Percentiles rank a stretch among this genome's conserved stretches.
phyloP scores from a whole-genome alignment of 75 land plant species.

The Sequoiadendron giganteum region DNA sequence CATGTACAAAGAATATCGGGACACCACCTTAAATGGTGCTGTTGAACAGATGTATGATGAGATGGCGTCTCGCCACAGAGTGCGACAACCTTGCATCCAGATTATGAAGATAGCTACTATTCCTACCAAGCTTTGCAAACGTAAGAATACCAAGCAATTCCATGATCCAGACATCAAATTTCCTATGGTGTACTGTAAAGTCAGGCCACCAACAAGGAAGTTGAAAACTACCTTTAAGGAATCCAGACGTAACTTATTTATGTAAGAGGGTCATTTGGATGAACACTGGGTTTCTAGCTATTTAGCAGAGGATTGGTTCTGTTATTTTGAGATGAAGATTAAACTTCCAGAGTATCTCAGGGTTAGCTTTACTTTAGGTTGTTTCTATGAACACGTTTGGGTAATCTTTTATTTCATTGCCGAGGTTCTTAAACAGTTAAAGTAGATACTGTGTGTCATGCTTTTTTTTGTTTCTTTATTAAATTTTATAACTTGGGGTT shows the following conservation, averaged over 20 bases:
- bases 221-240: conserved; percentile 78
- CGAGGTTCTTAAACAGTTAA: neutral
- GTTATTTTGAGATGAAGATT: neutral
- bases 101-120: conserved; percentile 76
- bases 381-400: neutral
- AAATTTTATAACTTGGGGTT: neutral
- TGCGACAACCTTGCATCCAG: conserved; percentile 77
- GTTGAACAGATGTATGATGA: conserved; percentile 82
- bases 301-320: neutral
- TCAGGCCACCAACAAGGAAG: conserved; percentile 35
- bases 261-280: conserved; percentile 15
- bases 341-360: neutral
- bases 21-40: conserved; percentile 74
- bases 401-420: neutral
- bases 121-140: conserved; percentile 66
- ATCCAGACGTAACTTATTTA: conserved; percentile 41
- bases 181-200: conserved; percentile 54
- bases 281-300: neutral
- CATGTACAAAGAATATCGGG: conserved; percentile 85
- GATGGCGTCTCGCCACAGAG: conserved; percentile 84
- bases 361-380: neutral
- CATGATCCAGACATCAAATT: conserved; percentile 65
- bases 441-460: neutral
- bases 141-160: conserved; percentile 78
- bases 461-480: neutral